A percentile compares a stretch with the other conserved stretches of the same genome.
These are phyloP conservation scores for Ploettnerulaceae sp. DNA, from an alignment of 2,329 filamentous ascomycete species.

Conservation along the genomic window DNA sequence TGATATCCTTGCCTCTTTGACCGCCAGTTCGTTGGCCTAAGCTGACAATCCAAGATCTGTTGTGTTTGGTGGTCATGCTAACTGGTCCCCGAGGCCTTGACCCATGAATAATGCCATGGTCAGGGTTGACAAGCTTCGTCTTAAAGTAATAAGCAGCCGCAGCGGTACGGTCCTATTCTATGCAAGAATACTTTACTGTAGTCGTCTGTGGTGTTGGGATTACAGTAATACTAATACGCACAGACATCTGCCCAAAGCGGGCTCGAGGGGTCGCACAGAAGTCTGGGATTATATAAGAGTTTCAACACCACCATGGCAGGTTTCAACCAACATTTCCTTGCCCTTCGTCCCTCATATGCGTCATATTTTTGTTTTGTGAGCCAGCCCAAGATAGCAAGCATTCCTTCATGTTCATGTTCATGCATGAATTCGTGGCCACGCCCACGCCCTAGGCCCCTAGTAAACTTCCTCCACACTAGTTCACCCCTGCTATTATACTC, in stretches of 20 bases:
- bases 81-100: constrained; percentile 10
- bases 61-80: constrained; percentile 23
- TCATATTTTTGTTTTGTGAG: constrained; percentile 12
- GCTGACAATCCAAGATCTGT: constrained; percentile 27
- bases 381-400: constrained; percentile 25
- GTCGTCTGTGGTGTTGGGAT: constrained; percentile 25
- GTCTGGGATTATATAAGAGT: constrained; percentile 33
- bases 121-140: constrained; percentile 22
- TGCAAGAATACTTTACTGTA: constrained; percentile 13
- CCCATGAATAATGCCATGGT: not conserved
- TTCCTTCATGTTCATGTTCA: constrained; percentile 32
- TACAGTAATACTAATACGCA: constrained; percentile 20
- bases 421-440: constrained; percentile 36
- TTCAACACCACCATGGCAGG: constrained; percentile 29
- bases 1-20: constrained; percentile 29
- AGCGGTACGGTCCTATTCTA: constrained; percentile 11
- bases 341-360: not conserved
- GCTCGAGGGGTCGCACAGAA: constrained; percentile 29
- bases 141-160: constrained; percentile 19
- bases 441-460: constrained; percentile 24
- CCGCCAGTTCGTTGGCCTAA: constrained; percentile 32
- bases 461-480: constrained; percentile 28
- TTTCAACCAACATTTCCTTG: constrained; percentile 29
- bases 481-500: constrained; percentile 23
- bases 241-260: constrained; percentile 32